Percentiles rank a stretch among this genome's conserved stretches.
These are phyloP conservation scores for Fonsecaea pedrosoi DNA, from an alignment of 2,329 filamentous ascomycete species.

Conservation along the genomic window DNA sequence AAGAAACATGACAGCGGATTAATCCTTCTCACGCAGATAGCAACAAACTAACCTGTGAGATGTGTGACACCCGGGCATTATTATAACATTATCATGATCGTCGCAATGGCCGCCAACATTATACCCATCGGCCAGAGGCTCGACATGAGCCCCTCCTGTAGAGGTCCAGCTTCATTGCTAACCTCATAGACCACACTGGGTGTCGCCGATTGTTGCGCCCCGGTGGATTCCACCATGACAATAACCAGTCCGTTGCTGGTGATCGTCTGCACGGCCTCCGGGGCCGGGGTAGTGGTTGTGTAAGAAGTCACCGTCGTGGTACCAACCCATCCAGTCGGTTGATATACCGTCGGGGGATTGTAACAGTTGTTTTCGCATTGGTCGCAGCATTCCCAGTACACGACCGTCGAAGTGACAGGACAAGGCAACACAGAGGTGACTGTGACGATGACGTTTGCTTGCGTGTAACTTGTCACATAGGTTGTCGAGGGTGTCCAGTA, in stretches of 20 bases:
- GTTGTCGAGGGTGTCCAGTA: conserved; percentile 34
- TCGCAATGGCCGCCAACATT: conserved; percentile 29
- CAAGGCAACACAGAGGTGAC: conserved; percentile 35
- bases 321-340: conserved; percentile 19
- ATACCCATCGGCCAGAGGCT: conserved; percentile 29
- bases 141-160: conserved; percentile 22
- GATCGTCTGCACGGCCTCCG: conserved; percentile 20
- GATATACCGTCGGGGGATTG: conserved; percentile 15
- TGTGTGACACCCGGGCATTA: background rate
- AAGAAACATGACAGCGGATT: background rate
- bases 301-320: conserved; percentile 35
- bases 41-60: background rate
- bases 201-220: conserved; percentile 12
- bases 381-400: conserved; percentile 36
- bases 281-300: conserved; percentile 31
- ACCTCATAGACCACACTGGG: conserved; percentile 31
- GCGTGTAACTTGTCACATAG: conserved; percentile 33
- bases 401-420: conserved; percentile 34
- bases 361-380: conserved; percentile 34
- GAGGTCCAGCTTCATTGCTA: conserved; percentile 25
- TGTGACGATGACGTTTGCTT: conserved; percentile 35
- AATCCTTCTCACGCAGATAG: background rate
- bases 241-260: conserved; percentile 36
- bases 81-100: conserved; percentile 33
- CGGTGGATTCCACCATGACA: conserved; percentile 24